A percentile compares a stretch with the other conserved stretches of the same genome.
These are phyloP conservation scores for Backusella morwellensis DNA, from an alignment of 192 early-diverging fungal genomes.

Conservation along the genomic window DNA sequence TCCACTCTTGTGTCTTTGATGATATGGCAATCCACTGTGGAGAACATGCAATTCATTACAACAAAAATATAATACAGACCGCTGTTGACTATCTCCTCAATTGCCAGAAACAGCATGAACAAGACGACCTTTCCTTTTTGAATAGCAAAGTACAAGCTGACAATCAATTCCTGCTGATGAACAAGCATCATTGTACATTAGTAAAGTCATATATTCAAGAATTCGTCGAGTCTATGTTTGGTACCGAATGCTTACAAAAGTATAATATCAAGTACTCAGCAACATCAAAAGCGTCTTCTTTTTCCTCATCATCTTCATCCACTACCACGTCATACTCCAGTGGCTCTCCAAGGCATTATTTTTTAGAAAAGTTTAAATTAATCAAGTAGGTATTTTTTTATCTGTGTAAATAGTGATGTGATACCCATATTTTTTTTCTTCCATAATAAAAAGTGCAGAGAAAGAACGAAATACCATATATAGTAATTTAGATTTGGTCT, in stretches of 20 bases:
- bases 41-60: conserved; percentile 18
- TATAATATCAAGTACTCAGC: not conserved
- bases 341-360: not conserved
- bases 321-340: not conserved
- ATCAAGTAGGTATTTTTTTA: not conserved
- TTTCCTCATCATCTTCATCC: not conserved
- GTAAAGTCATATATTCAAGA: not conserved
- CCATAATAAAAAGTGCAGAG: not conserved
- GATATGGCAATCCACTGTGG: conserved; percentile 38
- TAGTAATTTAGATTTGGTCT: not conserved
- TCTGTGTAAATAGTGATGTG: not conserved
- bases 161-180: not conserved
- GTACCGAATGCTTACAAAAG: not conserved
- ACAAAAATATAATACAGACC: conserved; percentile 11
- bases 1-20: conserved; percentile 12
- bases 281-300: not conserved
- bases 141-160: not conserved
- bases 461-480: not conserved
- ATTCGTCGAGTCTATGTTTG: not conserved
- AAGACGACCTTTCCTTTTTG: not conserved
- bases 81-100: conserved; percentile 26
- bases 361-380: not conserved
- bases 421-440: not conserved
- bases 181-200: conserved; percentile 2
- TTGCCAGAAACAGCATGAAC: not conserved